These are phyloP conservation scores for Aureobasidium vineae DNA, from an alignment of 2,329 filamentous ascomycete species.

Conservation along the genomic window DNA sequence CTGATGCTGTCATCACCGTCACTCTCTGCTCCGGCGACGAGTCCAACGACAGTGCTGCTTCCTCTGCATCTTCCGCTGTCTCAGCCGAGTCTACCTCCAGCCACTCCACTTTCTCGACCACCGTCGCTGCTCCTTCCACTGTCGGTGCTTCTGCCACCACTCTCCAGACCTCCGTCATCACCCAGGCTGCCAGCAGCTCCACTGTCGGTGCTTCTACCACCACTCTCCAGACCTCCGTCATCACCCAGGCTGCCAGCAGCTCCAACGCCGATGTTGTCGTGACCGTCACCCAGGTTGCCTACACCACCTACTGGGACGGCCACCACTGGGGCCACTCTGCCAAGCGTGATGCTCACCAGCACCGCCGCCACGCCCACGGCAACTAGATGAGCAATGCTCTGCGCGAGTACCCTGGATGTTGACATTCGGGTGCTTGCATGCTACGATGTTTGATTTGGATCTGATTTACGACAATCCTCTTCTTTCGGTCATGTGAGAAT, in stretches of 20 bases:
- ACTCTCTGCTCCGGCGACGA: slow-evolving; percentile 38
- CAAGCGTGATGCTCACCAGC: slow-evolving; percentile 31
- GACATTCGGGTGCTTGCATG: slow-evolving; percentile 23
- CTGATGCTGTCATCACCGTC: slow-evolving; percentile 38
- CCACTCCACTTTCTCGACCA: slow-evolving; percentile 29
- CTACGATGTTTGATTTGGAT: slow-evolving; percentile 20
- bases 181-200: slow-evolving; percentile 2
- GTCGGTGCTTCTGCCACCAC: slow-evolving; percentile 31
- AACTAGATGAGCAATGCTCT: slow-evolving; percentile 24
- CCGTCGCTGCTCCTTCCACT: slow-evolving; percentile 24
- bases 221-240: slow-evolving; percentile 19
- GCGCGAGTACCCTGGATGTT: slow-evolving; percentile 20
- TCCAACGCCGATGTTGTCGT: slow-evolving; percentile 11
- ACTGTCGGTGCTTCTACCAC: too few species aligned
- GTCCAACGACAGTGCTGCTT: slow-evolving; percentile 25
- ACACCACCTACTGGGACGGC: slow-evolving; percentile 29
- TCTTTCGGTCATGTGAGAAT: slow-evolving; percentile 6
- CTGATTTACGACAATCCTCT: slow-evolving; percentile 26
- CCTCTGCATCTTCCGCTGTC: slow-evolving; percentile 27
- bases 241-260: slow-evolving; percentile 14
- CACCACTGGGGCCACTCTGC: slow-evolving; percentile 18
- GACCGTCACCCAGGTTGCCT: slow-evolving; percentile 34
- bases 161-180: slow-evolving; percentile 18
- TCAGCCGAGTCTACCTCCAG: slow-evolving; percentile 23
- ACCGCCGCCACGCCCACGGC: slow-evolving; percentile 34